Percentiles rank a stretch among this genome's conserved stretches.
Evolutionary conservation across 1,284 basidiomycete genomes (phyloP).

Genomic region (Sanghuangporus weigelae): DNA sequence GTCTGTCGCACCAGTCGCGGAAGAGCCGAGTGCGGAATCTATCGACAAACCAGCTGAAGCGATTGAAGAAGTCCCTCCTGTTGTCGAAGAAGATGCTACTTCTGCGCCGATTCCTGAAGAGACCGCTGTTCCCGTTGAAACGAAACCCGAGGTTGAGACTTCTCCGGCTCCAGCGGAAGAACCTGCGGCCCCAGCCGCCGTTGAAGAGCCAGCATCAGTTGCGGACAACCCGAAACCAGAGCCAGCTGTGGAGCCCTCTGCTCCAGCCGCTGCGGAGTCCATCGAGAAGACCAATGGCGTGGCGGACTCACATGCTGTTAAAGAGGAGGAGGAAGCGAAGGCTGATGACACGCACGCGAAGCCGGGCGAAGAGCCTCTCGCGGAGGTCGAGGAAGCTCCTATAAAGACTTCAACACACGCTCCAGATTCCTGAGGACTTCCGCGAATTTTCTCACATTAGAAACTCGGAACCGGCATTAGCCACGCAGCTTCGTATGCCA

Average conservation of each 20-base stretch:
- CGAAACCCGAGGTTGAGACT: neutral
- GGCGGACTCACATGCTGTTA: neutral
- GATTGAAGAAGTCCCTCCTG: neutral
- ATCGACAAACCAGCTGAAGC: neutral
- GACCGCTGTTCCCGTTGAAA: neutral
- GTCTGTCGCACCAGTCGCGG: neutral
- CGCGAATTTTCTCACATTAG: too few species aligned
- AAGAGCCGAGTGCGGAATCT: neutral
- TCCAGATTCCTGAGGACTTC: too few species aligned
- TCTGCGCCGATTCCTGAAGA: neutral
- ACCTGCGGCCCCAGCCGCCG: neutral
- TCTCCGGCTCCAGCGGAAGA: neutral
- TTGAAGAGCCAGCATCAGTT: neutral
- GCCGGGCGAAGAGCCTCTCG: neutral
- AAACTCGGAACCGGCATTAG: neutral
- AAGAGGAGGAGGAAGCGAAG: neutral
- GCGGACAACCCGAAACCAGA: neutral
- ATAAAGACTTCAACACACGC: neutral
- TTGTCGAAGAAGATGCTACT: neutral
- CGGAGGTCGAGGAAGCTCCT: neutral
- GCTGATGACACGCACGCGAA: neutral
- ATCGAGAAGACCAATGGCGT: neutral
- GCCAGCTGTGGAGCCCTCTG: neutral
- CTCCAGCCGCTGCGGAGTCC: neutral
- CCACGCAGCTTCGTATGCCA: neutral